Evolutionary conservation across 371 early-diverging fungal genomes (phyloP).

Genomic region (Mucor irregularis): DNA sequence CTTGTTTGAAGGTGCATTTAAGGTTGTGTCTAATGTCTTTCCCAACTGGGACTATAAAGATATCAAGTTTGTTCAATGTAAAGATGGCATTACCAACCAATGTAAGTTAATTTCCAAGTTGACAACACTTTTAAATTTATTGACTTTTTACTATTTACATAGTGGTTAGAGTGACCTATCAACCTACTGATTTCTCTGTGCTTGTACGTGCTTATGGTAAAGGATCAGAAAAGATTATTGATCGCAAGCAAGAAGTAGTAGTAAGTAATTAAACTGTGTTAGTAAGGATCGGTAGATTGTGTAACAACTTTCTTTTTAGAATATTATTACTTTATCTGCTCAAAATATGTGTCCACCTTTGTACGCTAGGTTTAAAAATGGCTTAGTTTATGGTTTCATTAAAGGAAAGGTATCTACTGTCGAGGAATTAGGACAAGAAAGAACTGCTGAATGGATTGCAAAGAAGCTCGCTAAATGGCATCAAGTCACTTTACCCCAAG

Average conservation of each 20-base stretch:
- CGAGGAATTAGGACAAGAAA: slow-evolving; percentile 71
- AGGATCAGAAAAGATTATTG: slow-evolving; percentile 85
- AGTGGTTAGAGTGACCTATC: slow-evolving; percentile 81
- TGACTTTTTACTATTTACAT: not conserved
- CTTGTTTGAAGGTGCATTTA: slow-evolving; percentile 67
- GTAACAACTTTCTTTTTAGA: slow-evolving; percentile 53
- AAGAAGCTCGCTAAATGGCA: slow-evolving; percentile 83
- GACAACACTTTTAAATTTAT: not conserved
- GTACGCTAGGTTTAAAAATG: slow-evolving; percentile 86
- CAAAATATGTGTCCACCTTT: slow-evolving; percentile 79
- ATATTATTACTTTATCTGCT: slow-evolving; percentile 74
- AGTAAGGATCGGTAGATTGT: not conserved
- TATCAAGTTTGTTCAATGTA: slow-evolving; percentile 72
- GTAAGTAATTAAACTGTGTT: slow-evolving; percentile 62
- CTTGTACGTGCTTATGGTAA: slow-evolving; percentile 90
- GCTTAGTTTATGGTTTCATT: slow-evolving; percentile 89
- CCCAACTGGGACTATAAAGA: slow-evolving; percentile 72
- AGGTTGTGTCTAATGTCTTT: slow-evolving; percentile 64
- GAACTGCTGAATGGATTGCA: slow-evolving; percentile 79
- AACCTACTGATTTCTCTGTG: slow-evolving; percentile 60
- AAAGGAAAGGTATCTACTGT: slow-evolving; percentile 72
- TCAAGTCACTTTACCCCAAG: slow-evolving; percentile 46
- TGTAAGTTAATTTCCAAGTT: slow-evolving; percentile 51
- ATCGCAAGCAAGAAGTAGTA: slow-evolving; percentile 83
- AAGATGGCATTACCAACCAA: slow-evolving; percentile 93